phyloP scores from a whole-genome alignment of 208 protist species.

The Leishmania tropica region DNA sequence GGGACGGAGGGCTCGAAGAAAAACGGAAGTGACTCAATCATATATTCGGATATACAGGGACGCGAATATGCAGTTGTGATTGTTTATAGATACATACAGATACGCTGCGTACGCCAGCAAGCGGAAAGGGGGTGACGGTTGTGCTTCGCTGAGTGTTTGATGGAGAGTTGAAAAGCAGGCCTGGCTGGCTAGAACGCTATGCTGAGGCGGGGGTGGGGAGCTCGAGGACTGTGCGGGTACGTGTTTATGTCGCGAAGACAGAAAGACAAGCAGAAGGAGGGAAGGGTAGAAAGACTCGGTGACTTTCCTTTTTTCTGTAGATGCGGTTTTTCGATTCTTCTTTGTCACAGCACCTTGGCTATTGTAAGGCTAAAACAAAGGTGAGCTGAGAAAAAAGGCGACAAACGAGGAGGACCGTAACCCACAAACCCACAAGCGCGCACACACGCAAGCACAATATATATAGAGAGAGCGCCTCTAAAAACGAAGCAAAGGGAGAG shows the following conservation, averaged over 20 bases:
- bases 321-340: not conserved
- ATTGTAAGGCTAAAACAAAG: not conserved
- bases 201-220: not conserved
- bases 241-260: not conserved
- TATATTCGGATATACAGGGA: not conserved
- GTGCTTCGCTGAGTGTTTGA: not conserved
- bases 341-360: not conserved
- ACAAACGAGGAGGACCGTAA: not conserved
- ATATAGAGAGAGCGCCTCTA: not conserved
- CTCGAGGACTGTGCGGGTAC: not conserved
- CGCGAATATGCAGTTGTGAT: not conserved
- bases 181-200: not conserved
- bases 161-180: not conserved
- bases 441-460: too few species aligned
- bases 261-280: not conserved
- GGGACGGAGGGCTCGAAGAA: not conserved
- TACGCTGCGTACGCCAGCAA: not conserved
- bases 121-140: not conserved
- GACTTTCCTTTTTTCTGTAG: not conserved
- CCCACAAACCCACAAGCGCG: too few species aligned
- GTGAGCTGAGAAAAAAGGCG: not conserved
- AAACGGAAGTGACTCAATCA: not conserved
- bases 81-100: not conserved
- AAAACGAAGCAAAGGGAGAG: not conserved
- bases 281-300: not conserved